phyloP scores from a whole-genome alignment of 2,329 filamentous ascomycete species.

The Sclerotiophoma versabilis region DNA sequence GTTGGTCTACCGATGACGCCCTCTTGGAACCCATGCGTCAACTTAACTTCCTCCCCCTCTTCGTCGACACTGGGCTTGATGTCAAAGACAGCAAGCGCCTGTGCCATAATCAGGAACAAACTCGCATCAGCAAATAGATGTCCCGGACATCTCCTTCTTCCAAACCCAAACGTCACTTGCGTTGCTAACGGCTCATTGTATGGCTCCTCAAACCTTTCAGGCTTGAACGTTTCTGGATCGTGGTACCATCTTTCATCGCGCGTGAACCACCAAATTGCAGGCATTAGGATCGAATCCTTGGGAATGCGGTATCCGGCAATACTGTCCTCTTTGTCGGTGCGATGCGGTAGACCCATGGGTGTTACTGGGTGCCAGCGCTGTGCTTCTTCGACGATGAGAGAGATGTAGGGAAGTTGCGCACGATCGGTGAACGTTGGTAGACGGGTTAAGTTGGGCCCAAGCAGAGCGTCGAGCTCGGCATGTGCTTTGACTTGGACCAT shows the following conservation, averaged over 20 bases:
- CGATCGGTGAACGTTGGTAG: slow-evolving; percentile 59
- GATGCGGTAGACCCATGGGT: slow-evolving; percentile 44
- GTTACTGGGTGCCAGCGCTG: slow-evolving; percentile 50
- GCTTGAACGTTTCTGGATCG: slow-evolving; percentile 51
- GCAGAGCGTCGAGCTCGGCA: slow-evolving; percentile 56
- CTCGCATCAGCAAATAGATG: slow-evolving; percentile 52
- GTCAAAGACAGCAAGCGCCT: slow-evolving; percentile 57
- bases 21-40: slow-evolving; percentile 42
- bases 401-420: slow-evolving; percentile 49
- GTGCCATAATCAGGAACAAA: slow-evolving; percentile 52
- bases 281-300: slow-evolving; percentile 47
- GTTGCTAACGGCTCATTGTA: slow-evolving; percentile 50
- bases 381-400: slow-evolving; percentile 49
- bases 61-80: slow-evolving; percentile 49
- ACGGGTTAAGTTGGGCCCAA: slow-evolving; percentile 49
- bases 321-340: slow-evolving; percentile 42
- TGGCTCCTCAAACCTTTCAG: slow-evolving; percentile 51
- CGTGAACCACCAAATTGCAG: slow-evolving; percentile 52
- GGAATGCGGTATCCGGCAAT: slow-evolving; percentile 52
- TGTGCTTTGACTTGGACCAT: slow-evolving; percentile 57
- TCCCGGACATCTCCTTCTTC: slow-evolving; percentile 54
- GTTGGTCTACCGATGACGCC: slow-evolving; percentile 48
- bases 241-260: slow-evolving; percentile 50
- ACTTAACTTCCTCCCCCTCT: slow-evolving; percentile 48
- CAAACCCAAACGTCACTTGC: slow-evolving; percentile 48